Percentiles rank a stretch among this genome's conserved stretches.
Evolutionary conservation across 305 asterid species (phyloP).

Genomic region (Fraxinus albicans): DNA sequence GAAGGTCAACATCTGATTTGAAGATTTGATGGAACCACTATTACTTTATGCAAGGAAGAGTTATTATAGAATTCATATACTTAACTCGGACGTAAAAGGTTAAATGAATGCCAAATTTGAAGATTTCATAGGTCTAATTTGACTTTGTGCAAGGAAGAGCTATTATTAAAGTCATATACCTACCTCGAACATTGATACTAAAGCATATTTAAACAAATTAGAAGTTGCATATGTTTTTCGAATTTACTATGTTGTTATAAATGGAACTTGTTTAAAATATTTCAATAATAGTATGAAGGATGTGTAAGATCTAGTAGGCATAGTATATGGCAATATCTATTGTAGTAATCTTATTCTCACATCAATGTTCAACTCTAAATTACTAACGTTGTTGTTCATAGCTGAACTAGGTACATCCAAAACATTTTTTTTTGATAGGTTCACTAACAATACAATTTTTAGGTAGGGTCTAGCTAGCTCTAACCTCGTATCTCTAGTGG

Average conservation of each 20-base stretch:
- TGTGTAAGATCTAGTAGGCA: neutral
- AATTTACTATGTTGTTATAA: neutral
- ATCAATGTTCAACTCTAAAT: neutral
- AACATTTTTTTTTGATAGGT: neutral
- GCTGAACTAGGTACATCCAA: neutral
- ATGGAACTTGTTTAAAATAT: neutral
- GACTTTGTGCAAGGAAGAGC: neutral
- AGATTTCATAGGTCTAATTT: neutral
- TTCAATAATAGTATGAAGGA: neutral
- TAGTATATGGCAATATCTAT: neutral
- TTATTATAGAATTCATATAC: neutral
- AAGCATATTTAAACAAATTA: neutral
- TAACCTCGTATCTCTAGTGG: neutral
- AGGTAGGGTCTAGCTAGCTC: neutral
- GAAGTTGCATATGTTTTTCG: neutral
- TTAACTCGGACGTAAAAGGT: neutral
- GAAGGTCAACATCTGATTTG: neutral
- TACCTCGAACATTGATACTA: neutral
- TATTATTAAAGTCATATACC: neutral
- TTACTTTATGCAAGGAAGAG: neutral
- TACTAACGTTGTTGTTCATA: neutral
- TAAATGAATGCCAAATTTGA: neutral
- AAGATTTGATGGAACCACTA: neutral
- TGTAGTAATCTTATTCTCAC: neutral
- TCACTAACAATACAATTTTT: neutral